Conservation (phyloP, 768 basidiomycete species). For the Termitomyces sp. region DNA sequence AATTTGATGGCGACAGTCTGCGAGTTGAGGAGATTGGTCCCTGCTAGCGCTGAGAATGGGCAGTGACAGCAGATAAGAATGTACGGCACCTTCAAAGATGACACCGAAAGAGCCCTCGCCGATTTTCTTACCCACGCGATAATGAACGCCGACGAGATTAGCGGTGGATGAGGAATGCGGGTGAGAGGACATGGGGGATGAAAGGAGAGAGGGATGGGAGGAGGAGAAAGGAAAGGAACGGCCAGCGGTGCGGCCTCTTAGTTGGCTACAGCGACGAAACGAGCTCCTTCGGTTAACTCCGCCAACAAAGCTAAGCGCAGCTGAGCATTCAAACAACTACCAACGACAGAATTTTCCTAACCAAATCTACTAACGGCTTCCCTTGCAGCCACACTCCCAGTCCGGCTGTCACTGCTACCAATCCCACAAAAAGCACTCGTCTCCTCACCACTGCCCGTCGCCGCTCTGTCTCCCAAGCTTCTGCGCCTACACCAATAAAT, state of each 20-base stretch:
- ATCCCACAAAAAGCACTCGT: slow-evolving; percentile 18
- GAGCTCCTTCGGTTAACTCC: slow-evolving; percentile 19
- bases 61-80: slow-evolving; percentile 1
- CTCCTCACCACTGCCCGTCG: slow-evolving; percentile 18
- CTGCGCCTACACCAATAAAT: slow-evolving; percentile 38
- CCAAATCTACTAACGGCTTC: neutral
- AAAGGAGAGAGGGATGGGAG: slow-evolving; percentile 17
- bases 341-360: slow-evolving; percentile 7
- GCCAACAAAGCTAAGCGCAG: slow-evolving; percentile 12
- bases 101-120: slow-evolving; percentile 99
- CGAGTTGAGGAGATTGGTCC: slow-evolving; percentile 96
- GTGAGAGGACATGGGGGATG: slow-evolving; percentile 49
- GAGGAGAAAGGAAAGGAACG: slow-evolving; percentile 25
- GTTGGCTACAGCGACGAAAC: slow-evolving; percentile 19
- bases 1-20: slow-evolving; percentile 99
- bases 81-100: slow-evolving; percentile 74
- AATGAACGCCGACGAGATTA: slow-evolving; percentile 93
- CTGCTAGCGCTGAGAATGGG: slow-evolving; percentile 34
- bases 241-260: slow-evolving; percentile 25
- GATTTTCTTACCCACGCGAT: slow-evolving; percentile 98
- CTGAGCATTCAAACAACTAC: slow-evolving; percentile 13
- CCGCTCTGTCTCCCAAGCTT: slow-evolving; percentile 31
- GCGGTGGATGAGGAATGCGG: slow-evolving; percentile 58
- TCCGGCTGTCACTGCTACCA: slow-evolving; percentile 20
- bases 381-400: slow-evolving; percentile 7